Evolutionary conservation across 805 yeast genomes (phyloP).

Genomic region (Kuraishia piskuri): DNA sequence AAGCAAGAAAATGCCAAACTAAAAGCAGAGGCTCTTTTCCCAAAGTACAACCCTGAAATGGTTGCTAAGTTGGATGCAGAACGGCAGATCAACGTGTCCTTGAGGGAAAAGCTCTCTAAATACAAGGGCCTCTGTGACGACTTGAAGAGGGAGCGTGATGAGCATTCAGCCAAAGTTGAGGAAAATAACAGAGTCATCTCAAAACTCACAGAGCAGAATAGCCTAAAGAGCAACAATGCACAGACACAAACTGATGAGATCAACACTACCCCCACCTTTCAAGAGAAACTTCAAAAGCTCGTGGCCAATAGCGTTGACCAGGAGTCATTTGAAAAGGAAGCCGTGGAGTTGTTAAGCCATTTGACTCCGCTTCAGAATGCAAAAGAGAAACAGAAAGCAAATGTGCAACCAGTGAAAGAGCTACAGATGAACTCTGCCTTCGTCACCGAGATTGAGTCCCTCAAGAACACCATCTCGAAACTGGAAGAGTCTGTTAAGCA

Average conservation of each 20-base stretch:
- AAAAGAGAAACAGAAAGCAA: not conserved
- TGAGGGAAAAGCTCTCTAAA: constrained; percentile 7
- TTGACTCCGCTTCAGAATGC: not conserved
- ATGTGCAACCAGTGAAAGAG: not conserved
- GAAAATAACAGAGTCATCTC: not conserved
- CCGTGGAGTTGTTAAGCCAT: not conserved
- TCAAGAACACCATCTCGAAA: not conserved
- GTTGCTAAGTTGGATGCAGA: constrained; percentile 3
- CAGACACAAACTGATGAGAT: not conserved
- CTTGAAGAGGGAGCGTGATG: not conserved
- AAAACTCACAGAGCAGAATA: not conserved
- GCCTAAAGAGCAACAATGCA: not conserved
- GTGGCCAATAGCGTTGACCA: not conserved
- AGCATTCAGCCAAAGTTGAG: not conserved
- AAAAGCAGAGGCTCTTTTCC: not conserved
- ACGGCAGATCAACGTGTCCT: constrained; percentile 5
- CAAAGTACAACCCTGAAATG: not conserved
- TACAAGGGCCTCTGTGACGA: not conserved
- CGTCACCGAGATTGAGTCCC: not conserved
- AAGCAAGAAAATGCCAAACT: constrained; percentile 3
- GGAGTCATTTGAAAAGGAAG: not conserved
- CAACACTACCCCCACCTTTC: not conserved
- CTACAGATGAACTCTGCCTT: no score
- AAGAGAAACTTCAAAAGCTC: not conserved
- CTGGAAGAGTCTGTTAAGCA: not conserved